Percentiles rank a stretch among this genome's conserved stretches.
Evolutionary conservation across 495 filamentous ascomycete genomes (phyloP).

Genomic region (Delitschia confertaspora): DNA sequence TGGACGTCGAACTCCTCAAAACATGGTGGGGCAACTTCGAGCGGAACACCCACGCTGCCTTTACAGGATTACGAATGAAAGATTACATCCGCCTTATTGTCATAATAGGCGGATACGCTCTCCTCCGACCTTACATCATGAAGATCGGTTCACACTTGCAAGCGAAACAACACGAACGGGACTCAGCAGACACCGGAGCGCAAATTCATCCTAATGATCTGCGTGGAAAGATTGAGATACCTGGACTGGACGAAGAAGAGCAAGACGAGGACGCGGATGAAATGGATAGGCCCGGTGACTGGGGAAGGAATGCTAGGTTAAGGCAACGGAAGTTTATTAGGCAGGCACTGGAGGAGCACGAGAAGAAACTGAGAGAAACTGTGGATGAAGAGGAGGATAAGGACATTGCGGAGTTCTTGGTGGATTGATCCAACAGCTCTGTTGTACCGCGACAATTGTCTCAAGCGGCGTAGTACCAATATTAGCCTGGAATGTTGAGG

Average conservation of each 20-base stretch:
- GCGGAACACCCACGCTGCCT: constrained; percentile 47
- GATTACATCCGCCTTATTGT: constrained; percentile 31
- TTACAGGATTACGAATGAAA: constrained; percentile 37
- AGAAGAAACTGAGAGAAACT: constrained; percentile 25
- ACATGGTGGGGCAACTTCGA: constrained; percentile 35
- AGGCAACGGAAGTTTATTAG: constrained; percentile 30
- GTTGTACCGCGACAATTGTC: too few relatives aligned
- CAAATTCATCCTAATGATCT: constrained; percentile 55
- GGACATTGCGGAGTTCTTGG: constrained; percentile 59
- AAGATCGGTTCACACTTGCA: constrained; percentile 26
- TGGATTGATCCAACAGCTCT: constrained; percentile 29
- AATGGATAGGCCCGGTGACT: constrained; percentile 39
- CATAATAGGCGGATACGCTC: constrained; percentile 27
- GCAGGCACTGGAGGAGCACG: constrained; percentile 36
- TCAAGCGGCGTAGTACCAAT: not conserved
- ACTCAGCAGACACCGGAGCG: constrained; percentile 34
- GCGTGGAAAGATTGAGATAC: constrained; percentile 37
- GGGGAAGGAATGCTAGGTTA: constrained; percentile 38
- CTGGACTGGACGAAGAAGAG: constrained; percentile 40
- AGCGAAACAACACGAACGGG: constrained; percentile 14
- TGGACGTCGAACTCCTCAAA: constrained; percentile 10
- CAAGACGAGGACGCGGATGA: constrained; percentile 59
- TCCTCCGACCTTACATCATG: constrained; percentile 28
- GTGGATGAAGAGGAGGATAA: constrained; percentile 40
- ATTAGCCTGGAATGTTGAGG: too few relatives aligned